Evolutionary conservation across 2,329 filamentous ascomycete species (phyloP), one percentile per base, ranked within the genome.

Genomic region (Orbilia quercus): DNA sequence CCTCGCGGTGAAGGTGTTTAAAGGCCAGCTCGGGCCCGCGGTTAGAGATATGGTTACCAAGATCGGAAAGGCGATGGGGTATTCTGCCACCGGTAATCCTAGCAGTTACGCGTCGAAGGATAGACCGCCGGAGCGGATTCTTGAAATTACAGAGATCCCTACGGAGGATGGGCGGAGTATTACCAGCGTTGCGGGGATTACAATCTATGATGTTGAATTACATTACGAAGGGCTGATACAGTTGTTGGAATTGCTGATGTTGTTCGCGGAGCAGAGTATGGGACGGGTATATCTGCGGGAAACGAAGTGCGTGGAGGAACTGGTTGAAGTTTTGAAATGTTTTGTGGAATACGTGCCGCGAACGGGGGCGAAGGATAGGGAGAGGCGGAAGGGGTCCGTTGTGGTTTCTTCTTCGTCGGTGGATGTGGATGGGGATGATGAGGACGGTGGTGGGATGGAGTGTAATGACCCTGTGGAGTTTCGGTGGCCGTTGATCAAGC

Each of bases 401-500:
- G 40, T 40, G 28, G 12, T 20, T 18, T 31, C 28, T 31, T 31
- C 28, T 9, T n/a, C n/a, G n/a, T 5, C 6, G 7, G 54, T 6
- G 9, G 66, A 70, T 1, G 75, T 70, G 5, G 75, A 57, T 25
- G 71, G 65, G 7, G 75, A 75, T 6, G 76, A 75, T 16, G 76
- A 75, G 18, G 74, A 74, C 2, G 75, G 74, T 28, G 66, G 67
- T 16, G 76, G 77, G 55, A 77, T 76, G 60, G 76, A 76, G 18
- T 73, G 76, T 14, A 75, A 75, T 66, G 77, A 78, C 23, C 77
- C 77, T 1, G 77, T 77, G 31, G 77, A 78, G 45, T 78, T 78
- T 55, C 77, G 76, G 38, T 78, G 77, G 77, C 77, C 77, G 7
- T 75, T 77, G 42, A 76, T 78, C 23, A 78, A 78, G 54, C 57